A percentile compares a stretch with the other conserved stretches of the same genome.
phyloP scores from a whole-genome alignment of 139 green algal species.

The Coccomyxa sp. region DNA sequence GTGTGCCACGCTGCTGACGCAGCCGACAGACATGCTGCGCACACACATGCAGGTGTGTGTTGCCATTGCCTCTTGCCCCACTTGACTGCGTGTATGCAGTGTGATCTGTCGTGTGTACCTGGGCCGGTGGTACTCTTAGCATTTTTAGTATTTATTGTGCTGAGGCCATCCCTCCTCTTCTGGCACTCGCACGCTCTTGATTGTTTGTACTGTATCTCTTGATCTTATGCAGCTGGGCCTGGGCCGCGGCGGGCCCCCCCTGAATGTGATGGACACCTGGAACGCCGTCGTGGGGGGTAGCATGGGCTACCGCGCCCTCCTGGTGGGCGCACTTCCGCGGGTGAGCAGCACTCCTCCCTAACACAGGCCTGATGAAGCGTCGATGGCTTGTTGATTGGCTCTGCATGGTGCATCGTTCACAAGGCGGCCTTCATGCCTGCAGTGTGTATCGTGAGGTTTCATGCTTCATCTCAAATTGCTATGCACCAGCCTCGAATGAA shows the following conservation, averaged over 20 bases:
- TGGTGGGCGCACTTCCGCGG: not conserved
- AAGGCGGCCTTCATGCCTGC: no score
- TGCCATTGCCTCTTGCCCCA: no score
- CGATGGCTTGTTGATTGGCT: no score
- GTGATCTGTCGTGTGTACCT: not conserved
- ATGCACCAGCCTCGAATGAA: not conserved
- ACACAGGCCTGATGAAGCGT: no score
- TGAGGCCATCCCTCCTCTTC: not conserved
- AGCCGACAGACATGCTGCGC: slow-evolving; percentile 78
- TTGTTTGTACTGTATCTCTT: no score
- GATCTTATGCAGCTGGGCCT: slow-evolving; percentile 47
- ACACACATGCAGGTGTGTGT: slow-evolving; percentile 73
- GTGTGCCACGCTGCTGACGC: slow-evolving; percentile 77
- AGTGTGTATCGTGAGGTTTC: not conserved
- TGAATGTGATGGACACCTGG: not conserved
- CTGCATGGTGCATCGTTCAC: no score
- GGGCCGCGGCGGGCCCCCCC: not conserved
- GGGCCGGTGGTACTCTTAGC: not conserved
- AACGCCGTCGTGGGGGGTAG: not conserved
- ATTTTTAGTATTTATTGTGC: not conserved
- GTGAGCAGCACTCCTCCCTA: not conserved
- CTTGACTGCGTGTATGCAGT: slow-evolving; percentile 1
- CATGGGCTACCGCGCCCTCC: not conserved
- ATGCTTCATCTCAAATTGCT: not conserved
- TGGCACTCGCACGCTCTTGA: slow-evolving; percentile 1